Percentiles rank a stretch among this genome's conserved stretches.
phyloP scores from a whole-genome alignment of 2,329 filamentous ascomycete species.

The Apiospora koreana region DNA sequence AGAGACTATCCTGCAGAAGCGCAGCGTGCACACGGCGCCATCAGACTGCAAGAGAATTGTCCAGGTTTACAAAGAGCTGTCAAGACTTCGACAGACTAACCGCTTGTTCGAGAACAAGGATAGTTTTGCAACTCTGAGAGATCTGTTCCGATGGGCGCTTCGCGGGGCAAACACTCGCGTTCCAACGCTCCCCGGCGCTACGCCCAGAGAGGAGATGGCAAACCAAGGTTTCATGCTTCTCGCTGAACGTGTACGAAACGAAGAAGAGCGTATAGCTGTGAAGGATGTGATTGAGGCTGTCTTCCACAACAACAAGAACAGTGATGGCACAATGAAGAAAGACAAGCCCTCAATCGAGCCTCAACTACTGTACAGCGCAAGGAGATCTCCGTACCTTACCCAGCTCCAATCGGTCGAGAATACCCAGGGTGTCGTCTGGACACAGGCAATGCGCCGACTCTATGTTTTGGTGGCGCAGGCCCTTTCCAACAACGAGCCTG shows the following conservation, averaged over 20 bases:
- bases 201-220: constrained; percentile 74
- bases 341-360: constrained; percentile 76
- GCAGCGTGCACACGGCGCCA: constrained; percentile 83
- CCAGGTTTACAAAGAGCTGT: constrained; percentile 89
- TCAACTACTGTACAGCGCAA: constrained; percentile 68
- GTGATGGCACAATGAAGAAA: constrained; percentile 7
- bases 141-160: constrained; percentile 93
- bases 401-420: constrained; percentile 49
- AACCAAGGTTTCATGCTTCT: constrained; percentile 95
- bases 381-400: constrained; percentile 56
- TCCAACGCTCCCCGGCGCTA: constrained; percentile 13
- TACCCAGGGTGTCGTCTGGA: constrained; percentile 81
- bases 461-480: constrained; percentile 89
- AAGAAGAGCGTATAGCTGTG: constrained; percentile 81
- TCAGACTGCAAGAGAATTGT: constrained; percentile 93
- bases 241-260: constrained; percentile 89
- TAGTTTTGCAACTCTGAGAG: constrained; percentile 92
- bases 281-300: constrained; percentile 86
- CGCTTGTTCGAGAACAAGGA: constrained; percentile 96
- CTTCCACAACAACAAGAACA: constrained; percentile 47
- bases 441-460: constrained; percentile 86
- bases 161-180: constrained; percentile 72
- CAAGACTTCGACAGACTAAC: constrained; percentile 83
- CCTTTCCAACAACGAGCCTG: constrained; percentile 86
- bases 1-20: constrained; percentile 84